Conservation (phyloP, 2,329 filamentous ascomycete species). For the Hymenoscyphus fructigenus region DNA sequence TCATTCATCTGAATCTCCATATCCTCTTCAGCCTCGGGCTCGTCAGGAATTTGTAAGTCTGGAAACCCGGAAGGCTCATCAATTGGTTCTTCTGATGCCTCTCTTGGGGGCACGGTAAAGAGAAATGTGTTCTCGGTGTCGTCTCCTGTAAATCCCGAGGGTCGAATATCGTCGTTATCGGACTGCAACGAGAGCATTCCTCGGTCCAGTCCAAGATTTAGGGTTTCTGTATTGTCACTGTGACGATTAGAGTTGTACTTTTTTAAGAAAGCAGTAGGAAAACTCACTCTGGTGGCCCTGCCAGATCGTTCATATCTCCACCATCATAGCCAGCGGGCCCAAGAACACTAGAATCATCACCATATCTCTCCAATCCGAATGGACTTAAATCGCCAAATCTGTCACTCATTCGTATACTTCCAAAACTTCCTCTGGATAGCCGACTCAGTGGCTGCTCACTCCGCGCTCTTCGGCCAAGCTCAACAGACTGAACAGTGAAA, state of each 20-base stretch:
- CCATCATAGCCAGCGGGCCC: constrained; percentile 24
- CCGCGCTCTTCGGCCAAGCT: constrained; percentile 54
- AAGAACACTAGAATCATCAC: constrained; percentile 34
- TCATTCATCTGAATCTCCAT: constrained; percentile 1
- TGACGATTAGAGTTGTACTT: constrained; percentile 11
- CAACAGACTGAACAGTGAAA: constrained; percentile 58
- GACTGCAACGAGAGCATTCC: constrained; percentile 25
- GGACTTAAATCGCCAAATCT: constrained; percentile 40
- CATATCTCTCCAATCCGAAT: constrained; percentile 24
- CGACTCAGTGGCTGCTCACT: constrained; percentile 47
- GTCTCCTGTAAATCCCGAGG: constrained; percentile 28
- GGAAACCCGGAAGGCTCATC: background rate
- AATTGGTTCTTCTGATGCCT: constrained; percentile 15
- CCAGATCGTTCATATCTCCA: constrained; percentile 22
- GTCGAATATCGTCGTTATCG: constrained; percentile 34
- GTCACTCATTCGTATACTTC: constrained; percentile 55
- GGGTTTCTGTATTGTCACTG: constrained; percentile 29
- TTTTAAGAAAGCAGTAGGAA: background rate
- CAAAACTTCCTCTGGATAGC: constrained; percentile 49
- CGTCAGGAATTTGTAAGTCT: constrained; percentile 1
- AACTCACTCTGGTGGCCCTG: constrained; percentile 24
- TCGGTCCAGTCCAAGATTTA: constrained; percentile 20
- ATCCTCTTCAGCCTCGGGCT: background rate
- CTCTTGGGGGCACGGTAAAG: constrained; percentile 34
- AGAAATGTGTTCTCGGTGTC: constrained; percentile 37